Conservation (phyloP, 306 rosid genomes). For the Adenanthera pavonina region DNA sequence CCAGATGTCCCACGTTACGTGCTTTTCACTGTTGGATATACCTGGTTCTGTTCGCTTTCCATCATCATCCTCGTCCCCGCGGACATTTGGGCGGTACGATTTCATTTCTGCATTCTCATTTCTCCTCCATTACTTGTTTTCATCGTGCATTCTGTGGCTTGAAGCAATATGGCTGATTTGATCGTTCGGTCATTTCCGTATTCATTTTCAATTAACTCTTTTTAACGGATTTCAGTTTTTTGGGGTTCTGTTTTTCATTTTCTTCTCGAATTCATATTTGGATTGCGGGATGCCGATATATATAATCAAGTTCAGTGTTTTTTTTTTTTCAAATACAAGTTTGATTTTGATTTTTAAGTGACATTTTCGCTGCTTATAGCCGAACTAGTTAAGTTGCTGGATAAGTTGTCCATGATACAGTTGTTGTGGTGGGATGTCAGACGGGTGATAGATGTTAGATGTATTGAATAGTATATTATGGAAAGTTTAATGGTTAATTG, state of each 20-base stretch:
- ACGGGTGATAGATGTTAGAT: background rate
- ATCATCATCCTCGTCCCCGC: slow-evolving; percentile 98
- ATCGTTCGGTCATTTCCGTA: background rate
- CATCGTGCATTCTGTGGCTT: background rate
- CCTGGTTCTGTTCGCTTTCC: slow-evolving; percentile 96
- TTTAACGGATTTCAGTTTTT: background rate
- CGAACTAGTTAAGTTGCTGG: background rate
- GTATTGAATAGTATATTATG: background rate
- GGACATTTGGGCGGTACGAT: slow-evolving; percentile 89
- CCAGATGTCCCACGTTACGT: slow-evolving; percentile 93
- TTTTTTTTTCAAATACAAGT: background rate
- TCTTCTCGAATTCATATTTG: background rate
- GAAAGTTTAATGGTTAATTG: slow-evolving; percentile 14
- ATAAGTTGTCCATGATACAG: background rate
- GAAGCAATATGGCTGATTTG: background rate
- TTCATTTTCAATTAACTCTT: background rate
- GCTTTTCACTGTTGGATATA: slow-evolving; percentile 84
- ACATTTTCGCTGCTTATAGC: background rate
- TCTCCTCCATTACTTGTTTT: background rate
- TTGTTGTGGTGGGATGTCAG: background rate
- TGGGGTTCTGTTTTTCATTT: background rate
- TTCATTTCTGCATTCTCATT: background rate
- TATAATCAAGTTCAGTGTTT: background rate
- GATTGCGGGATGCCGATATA: background rate
- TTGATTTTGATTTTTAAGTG: background rate